Evolutionary conservation across 306 rosid species (phyloP).

Genomic region (Cucurbita argyrosperma): DNA sequence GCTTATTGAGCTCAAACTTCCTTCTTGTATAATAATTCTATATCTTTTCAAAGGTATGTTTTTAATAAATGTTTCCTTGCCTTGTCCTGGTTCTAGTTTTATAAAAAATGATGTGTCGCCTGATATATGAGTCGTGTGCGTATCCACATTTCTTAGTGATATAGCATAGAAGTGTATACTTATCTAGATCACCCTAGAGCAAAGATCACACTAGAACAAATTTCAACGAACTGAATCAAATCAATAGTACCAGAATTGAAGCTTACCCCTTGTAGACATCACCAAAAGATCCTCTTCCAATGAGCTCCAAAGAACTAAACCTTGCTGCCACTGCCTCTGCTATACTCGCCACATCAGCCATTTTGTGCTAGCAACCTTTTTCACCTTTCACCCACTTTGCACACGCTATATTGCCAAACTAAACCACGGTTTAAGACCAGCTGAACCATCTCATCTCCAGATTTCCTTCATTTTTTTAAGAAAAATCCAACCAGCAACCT

Average conservation of each 20-base stretch:
- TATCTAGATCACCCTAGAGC: background rate
- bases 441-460: constrained; percentile 15
- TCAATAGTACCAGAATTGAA: background rate
- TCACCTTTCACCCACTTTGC: constrained; percentile 16
- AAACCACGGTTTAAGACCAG: constrained; percentile 2
- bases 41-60: background rate
- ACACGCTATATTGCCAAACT: constrained; percentile 21
- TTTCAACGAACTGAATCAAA: background rate
- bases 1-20: no score
- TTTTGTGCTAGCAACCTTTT: constrained; percentile 22
- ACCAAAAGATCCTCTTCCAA: constrained; percentile 95
- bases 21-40: no score
- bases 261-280: constrained; percentile 91
- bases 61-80: background rate
- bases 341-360: constrained; percentile 71
- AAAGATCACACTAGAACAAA: background rate
- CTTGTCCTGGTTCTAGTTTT: background rate
- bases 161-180: background rate
- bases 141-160: background rate
- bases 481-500: constrained; percentile 17
- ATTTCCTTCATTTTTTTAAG: constrained; percentile 16
- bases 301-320: constrained; percentile 70
- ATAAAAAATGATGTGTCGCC: background rate
- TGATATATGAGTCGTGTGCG: background rate
- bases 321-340: constrained; percentile 77